These are phyloP conservation scores for Talaromyces sp. DNA, from an alignment of 2,329 filamentous ascomycete genomes.

Conservation along the genomic window DNA sequence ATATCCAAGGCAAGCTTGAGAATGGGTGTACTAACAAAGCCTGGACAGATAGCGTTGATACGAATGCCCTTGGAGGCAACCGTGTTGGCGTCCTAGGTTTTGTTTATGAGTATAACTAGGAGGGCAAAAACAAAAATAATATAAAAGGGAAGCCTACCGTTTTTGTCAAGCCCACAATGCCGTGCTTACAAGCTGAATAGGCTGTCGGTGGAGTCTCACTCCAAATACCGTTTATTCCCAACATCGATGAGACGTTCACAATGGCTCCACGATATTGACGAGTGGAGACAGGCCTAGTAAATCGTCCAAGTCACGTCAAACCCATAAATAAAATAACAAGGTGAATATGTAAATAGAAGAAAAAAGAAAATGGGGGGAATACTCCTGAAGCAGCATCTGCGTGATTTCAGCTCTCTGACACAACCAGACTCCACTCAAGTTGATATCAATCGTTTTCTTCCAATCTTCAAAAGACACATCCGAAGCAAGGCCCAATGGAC, in stretches of 20 bases:
- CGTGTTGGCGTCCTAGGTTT: neutral
- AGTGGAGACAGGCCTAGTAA: neutral
- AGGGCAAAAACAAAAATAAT: too few relatives aligned
- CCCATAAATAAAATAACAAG: neutral
- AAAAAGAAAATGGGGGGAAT: neutral
- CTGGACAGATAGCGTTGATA: neutral
- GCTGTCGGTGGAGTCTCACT: neutral
- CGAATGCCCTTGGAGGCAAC: neutral
- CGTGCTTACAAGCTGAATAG: neutral
- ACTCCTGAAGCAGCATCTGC: neutral
- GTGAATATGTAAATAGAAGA: neutral
- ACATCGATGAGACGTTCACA: neutral
- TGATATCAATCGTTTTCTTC: neutral
- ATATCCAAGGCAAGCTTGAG: neutral
- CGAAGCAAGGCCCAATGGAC: slow-evolving; percentile 63
- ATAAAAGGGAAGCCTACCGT: neutral
- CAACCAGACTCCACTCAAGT: neutral
- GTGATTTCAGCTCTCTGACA: neutral
- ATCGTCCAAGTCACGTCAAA: neutral
- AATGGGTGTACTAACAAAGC: neutral
- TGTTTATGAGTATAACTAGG: neutral
- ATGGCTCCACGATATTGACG: neutral
- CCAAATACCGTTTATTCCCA: neutral
- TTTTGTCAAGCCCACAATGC: neutral
- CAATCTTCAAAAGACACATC: slow-evolving; percentile 22